Conservation (phyloP, 495 filamentous ascomycete species). For the Cenococcum geophilum region DNA sequence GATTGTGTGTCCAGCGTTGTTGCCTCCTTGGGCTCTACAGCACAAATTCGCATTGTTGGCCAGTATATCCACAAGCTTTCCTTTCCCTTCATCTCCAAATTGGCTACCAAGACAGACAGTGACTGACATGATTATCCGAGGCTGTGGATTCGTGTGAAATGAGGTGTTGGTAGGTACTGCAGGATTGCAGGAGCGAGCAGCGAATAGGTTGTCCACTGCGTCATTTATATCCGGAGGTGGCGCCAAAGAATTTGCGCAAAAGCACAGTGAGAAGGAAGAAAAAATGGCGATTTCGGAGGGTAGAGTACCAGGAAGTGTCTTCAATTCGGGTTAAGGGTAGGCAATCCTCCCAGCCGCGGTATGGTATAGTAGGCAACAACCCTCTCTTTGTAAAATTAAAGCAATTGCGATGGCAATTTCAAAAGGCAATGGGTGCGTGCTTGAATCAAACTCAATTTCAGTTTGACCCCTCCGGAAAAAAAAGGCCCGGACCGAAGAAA, state of each 20-base stretch:
- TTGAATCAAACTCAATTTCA: too few relatives aligned
- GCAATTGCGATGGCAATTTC: too few relatives aligned
- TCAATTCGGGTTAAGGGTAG: too few relatives aligned
- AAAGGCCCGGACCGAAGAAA: too few relatives aligned
- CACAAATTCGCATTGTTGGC: slow-evolving; percentile 26
- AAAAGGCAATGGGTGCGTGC: too few relatives aligned
- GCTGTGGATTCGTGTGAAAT: background rate
- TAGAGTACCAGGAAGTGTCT: background rate
- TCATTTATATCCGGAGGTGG: background rate
- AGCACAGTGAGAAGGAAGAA: background rate
- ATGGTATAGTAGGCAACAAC: too few relatives aligned
- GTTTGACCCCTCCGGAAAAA: too few relatives aligned
- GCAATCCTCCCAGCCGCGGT: too few relatives aligned
- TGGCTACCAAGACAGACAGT: slow-evolving; percentile 59
- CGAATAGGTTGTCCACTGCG: background rate
- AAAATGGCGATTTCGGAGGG: background rate
- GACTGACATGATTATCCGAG: slow-evolving; percentile 23
- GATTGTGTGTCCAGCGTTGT: slow-evolving; percentile 58
- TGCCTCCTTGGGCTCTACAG: slow-evolving; percentile 36
- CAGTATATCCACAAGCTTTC: slow-evolving; percentile 33
- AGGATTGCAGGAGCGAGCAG: background rate
- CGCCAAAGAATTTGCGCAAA: background rate
- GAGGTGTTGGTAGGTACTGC: background rate
- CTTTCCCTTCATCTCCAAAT: slow-evolving; percentile 61
- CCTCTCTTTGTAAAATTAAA: too few relatives aligned